Conservation (phyloP, 2,329 filamentous ascomycete genomes). For the Fusarium clavum region DNA sequence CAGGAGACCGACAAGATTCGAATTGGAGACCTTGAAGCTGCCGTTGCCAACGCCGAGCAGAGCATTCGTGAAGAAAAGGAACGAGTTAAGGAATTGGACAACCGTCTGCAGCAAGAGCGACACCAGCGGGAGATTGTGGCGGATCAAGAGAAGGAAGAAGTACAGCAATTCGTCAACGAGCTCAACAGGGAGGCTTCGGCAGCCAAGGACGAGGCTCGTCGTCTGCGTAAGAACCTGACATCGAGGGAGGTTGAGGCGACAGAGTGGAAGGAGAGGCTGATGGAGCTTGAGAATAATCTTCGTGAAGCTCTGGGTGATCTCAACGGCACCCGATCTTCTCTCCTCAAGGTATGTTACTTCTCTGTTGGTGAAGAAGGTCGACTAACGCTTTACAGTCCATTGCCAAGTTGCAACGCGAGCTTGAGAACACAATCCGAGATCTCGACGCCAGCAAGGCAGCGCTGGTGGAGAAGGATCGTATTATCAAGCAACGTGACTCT, state of each 20-base stretch:
- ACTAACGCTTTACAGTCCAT: conserved; percentile 70
- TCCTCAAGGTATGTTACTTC: conserved; percentile 74
- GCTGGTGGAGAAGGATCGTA: conserved; percentile 88
- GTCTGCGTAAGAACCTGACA: conserved; percentile 83
- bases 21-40: conserved; percentile 91
- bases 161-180: conserved; percentile 92
- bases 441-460: conserved; percentile 82
- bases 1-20: conserved; percentile 98
- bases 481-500: conserved; percentile 89
- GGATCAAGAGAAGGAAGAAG: conserved; percentile 91
- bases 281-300: conserved; percentile 90
- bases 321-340: conserved; percentile 84
- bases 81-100: conserved; percentile 75
- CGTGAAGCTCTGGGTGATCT: conserved; percentile 88
- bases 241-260: conserved; percentile 88
- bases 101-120: conserved; percentile 81
- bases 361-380: neutral
- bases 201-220: conserved; percentile 87
- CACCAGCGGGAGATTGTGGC: conserved; percentile 89
- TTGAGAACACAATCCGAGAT: conserved; percentile 85
- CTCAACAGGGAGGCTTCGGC: conserved; percentile 85
- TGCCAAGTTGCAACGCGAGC: conserved; percentile 85
- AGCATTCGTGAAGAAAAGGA: conserved; percentile 88
- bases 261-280: conserved; percentile 90
- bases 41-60: conserved; percentile 82